Conservation (phyloP, 768 basidiomycete genomes). For the Serendipita sp. region DNA sequence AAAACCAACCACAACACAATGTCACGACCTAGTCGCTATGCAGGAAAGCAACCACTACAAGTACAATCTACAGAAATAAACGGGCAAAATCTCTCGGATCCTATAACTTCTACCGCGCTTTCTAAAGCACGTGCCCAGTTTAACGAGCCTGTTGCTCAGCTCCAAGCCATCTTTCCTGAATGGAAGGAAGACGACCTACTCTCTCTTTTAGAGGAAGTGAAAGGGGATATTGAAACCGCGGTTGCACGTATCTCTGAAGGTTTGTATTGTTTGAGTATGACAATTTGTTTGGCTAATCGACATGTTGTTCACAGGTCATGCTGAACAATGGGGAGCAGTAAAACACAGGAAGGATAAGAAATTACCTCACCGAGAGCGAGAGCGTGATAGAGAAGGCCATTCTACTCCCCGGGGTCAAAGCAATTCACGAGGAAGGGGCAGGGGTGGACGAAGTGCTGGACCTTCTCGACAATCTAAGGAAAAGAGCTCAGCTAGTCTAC, state of each 20-base stretch:
- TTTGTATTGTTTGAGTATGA: slow-evolving; percentile 18
- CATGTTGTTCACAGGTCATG: slow-evolving; percentile 35
- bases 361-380: slow-evolving; percentile 26
- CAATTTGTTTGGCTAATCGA: slow-evolving; percentile 11
- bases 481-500: too few relatives aligned
- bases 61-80: neutral
- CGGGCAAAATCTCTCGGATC: neutral
- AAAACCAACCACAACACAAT: neutral
- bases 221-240: slow-evolving; percentile 53
- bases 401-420: slow-evolving; percentile 23
- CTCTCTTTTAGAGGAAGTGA: slow-evolving; percentile 47
- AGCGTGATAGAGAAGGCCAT: slow-evolving; percentile 43
- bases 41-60: neutral
- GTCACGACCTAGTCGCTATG: neutral
- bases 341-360: slow-evolving; percentile 84
- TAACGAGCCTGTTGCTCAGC: neutral
- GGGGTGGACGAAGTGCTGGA: slow-evolving; percentile 35
- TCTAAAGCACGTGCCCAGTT: neutral
- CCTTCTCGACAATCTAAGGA: slow-evolving; percentile 26
- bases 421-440: slow-evolving; percentile 40
- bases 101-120: neutral
- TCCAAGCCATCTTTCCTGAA: slow-evolving; percentile 3
- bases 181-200: slow-evolving; percentile 34
- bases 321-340: slow-evolving; percentile 69
- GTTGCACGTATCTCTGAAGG: slow-evolving; percentile 65